Evolutionary conservation across 345 rosid genomes (phyloP), one percentile per base, ranked within the genome.

Genomic region (Populus deltoides): DNA sequence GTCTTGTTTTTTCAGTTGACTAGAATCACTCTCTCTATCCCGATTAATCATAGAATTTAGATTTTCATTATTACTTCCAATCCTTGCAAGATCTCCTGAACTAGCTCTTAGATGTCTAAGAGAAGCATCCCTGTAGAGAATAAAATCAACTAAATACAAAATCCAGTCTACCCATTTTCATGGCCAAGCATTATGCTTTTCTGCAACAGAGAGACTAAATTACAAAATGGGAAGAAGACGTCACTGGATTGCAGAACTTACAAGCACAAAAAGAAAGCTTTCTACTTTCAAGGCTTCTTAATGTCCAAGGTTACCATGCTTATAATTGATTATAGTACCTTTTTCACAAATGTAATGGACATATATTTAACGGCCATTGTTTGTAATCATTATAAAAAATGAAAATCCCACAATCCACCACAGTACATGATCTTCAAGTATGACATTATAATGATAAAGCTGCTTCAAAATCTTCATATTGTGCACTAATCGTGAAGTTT

Each of bases 71-170:
- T 80, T 72, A 80, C 86, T 90, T 78, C 87, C 92, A 66, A 89
- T 82, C 83, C 91, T 88, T 17, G 87, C 80, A 82, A 87, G 90
- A 82, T 96, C 97, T 35, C 87, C 91, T 49, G 97, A 89, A 82
- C 83, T 85, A 74, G 90, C 85, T 86, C 92, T 89, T 73, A 86
- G 74, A 82, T 94, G 98, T 85, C 91, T 85, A 70, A 91, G 86
- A 81, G 93, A 86, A 83, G 89, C 66, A 80, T 89, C 92, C 86
- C 97, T 89, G 78, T 27, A 72, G 76, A 66, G 76, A 68, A 72
- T 57, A 77, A 70, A 70, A 57, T 39, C 53, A 73, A 66, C 36
- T 66, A 57, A 25, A 31, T 39, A 70, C 74, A 10, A 18, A 73
- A 68, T 25, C 53, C 22, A 41, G 11, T 41, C 45, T 41, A 41